Evolutionary conservation across 164 flowering plant species (phyloP).

Genomic region (Sedum album): DNA sequence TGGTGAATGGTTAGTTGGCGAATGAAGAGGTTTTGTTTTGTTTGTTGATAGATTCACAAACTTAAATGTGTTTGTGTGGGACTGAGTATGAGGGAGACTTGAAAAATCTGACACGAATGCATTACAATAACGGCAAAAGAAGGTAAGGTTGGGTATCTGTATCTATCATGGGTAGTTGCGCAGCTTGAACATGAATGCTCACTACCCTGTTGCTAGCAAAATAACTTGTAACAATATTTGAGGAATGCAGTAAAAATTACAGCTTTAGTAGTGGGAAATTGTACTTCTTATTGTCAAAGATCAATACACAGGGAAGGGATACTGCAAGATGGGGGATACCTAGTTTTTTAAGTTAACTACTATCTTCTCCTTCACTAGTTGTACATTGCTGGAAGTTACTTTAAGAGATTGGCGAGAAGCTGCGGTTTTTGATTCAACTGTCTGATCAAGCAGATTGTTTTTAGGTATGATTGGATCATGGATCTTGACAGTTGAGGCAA

Average conservation of each 20-base stretch:
- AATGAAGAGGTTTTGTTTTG: not conserved
- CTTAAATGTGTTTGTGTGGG: not conserved
- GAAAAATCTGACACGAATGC: not conserved
- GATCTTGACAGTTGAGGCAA: slow-evolving; percentile 16
- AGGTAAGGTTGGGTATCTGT: not conserved
- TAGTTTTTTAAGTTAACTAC: not conserved
- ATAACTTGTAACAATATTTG: not conserved
- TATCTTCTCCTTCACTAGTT: not conserved
- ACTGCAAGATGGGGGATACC: not conserved
- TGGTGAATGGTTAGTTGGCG: not conserved
- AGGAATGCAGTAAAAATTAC: not conserved
- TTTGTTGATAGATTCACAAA: not conserved
- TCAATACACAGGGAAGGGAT: not conserved
- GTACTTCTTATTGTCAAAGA: not conserved
- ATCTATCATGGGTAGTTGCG: not conserved
- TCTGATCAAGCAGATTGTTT: not conserved
- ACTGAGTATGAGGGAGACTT: not conserved
- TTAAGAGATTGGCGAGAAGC: not conserved
- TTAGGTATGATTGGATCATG: slow-evolving; percentile 3
- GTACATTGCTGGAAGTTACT: not conserved
- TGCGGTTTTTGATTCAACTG: slow-evolving; percentile 4
- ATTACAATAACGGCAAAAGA: not conserved
- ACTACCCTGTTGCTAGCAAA: not conserved
- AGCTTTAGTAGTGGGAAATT: not conserved
- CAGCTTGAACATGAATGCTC: not conserved